Percentiles rank a stretch among this genome's conserved stretches.
phyloP scores from a whole-genome alignment of 345 rosid species.

The Psidium friedrichsthalianum region DNA sequence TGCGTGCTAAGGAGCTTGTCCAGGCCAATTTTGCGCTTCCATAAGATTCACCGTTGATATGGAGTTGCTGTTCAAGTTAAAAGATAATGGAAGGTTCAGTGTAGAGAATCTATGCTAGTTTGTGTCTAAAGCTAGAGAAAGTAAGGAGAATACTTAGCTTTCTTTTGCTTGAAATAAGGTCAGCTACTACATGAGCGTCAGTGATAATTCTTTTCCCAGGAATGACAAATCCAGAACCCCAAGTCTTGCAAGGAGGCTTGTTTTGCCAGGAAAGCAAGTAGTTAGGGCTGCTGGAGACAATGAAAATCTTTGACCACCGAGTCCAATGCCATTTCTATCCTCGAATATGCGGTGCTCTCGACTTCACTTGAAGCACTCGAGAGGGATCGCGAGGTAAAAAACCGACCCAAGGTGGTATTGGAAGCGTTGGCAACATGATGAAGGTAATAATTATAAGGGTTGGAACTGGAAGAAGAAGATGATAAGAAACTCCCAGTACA shows the following conservation, averaged over 20 bases:
- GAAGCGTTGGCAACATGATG: background rate
- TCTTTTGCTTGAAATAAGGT: too few species aligned
- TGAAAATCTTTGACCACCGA: slow-evolving; percentile 67
- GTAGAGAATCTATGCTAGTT: too few species aligned
- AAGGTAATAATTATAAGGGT: background rate
- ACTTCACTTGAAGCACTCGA: background rate
- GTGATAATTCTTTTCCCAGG: slow-evolving; percentile 64
- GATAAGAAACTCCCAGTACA: background rate
- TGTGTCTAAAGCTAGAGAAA: too few species aligned
- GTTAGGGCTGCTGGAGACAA: slow-evolving; percentile 43
- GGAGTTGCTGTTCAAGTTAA: too few species aligned
- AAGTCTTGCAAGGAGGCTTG: slow-evolving; percentile 62
- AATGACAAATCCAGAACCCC: slow-evolving; percentile 66
- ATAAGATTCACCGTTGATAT: too few species aligned
- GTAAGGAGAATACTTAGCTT: too few species aligned
- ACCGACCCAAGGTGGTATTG: background rate
- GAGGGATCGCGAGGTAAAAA: background rate
- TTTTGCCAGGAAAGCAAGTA: slow-evolving; percentile 69
- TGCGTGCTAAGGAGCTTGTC: too few species aligned
- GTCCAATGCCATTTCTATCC: slow-evolving; percentile 41
- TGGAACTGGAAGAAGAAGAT: background rate
- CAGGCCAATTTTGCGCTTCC: too few species aligned
- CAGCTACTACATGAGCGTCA: slow-evolving; percentile 68
- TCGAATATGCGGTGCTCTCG: slow-evolving; percentile 8
- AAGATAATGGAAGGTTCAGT: too few species aligned